phyloP scores from a whole-genome alignment of 805 yeast species.

The Suhomyces sp. region DNA sequence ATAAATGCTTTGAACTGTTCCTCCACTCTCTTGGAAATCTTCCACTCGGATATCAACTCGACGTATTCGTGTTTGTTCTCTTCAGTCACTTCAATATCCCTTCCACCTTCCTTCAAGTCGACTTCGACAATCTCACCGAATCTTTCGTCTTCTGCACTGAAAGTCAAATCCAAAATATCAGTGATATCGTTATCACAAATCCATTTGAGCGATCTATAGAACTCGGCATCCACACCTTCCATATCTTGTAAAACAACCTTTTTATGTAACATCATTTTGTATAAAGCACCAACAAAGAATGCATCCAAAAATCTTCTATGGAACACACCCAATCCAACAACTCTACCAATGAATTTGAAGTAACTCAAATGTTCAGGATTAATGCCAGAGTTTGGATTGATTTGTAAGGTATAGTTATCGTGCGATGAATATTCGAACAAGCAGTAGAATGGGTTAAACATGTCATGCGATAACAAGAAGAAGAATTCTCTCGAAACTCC shows the following conservation, averaged over 20 bases:
- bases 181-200: slow-evolving; percentile 92
- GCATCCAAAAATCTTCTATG: slow-evolving; percentile 97
- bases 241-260: slow-evolving; percentile 93
- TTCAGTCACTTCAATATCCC: slow-evolving; percentile 86
- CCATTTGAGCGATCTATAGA: slow-evolving; percentile 93
- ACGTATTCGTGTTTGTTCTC: slow-evolving; percentile 95
- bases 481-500: slow-evolving; percentile 98
- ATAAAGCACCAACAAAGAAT: slow-evolving; percentile 95
- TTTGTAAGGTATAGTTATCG: slow-evolving; percentile 96
- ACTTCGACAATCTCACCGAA: slow-evolving; percentile 90
- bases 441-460: slow-evolving; percentile 98
- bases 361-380: slow-evolving; percentile 98
- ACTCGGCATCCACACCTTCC: slow-evolving; percentile 99
- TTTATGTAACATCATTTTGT: slow-evolving; percentile 95
- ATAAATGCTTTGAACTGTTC: slow-evolving; percentile 95
- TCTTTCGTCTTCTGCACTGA: slow-evolving; percentile 86
- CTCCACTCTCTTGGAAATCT: slow-evolving; percentile 86
- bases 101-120: slow-evolving; percentile 87
- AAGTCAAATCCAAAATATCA: slow-evolving; percentile 75
- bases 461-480: slow-evolving; percentile 93
- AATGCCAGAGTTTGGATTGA: slow-evolving; percentile 94
- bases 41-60: slow-evolving; percentile 94
- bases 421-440: slow-evolving; percentile 96
- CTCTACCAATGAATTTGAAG: slow-evolving; percentile 97
- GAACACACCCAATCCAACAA: slow-evolving; percentile 96